Evolutionary conservation across 305 asterid species (phyloP).

Genomic region (Fraxinus albicans): DNA sequence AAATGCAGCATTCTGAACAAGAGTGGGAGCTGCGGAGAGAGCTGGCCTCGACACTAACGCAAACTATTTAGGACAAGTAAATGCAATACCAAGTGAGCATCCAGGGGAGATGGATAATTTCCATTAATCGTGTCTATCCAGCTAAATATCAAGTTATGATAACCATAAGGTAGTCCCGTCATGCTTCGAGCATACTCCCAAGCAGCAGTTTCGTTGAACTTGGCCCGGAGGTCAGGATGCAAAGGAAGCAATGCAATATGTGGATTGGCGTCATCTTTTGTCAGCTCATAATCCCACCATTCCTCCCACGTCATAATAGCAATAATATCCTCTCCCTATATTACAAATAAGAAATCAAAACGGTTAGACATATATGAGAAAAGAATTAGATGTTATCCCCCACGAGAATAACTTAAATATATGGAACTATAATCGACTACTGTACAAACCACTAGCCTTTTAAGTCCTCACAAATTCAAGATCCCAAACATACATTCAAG

Average conservation of each 20-base stretch:
- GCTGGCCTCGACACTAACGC: not conserved
- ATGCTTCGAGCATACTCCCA: slow-evolving; percentile 94
- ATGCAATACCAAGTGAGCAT: slow-evolving; percentile 80
- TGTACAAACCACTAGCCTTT: not conserved
- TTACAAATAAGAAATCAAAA: slow-evolving; percentile 6
- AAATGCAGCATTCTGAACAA: not conserved
- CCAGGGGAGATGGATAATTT: slow-evolving; percentile 85
- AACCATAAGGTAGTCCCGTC: slow-evolving; percentile 84
- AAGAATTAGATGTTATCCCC: not conserved
- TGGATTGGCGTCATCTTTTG: slow-evolving; percentile 79
- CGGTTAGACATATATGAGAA: not conserved
- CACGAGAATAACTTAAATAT: not conserved
- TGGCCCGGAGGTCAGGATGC: slow-evolving; percentile 75
- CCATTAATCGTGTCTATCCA: slow-evolving; percentile 89
- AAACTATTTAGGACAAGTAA: not conserved
- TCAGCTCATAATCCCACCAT: slow-evolving; percentile 92
- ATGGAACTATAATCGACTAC: not conserved
- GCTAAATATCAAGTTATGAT: slow-evolving; percentile 92
- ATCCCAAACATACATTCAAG: not conserved
- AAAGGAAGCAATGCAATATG: slow-evolving; percentile 90
- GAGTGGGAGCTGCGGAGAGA: not conserved
- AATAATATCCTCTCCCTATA: slow-evolving; percentile 82
- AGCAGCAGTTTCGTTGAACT: slow-evolving; percentile 83
- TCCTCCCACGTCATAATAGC: slow-evolving; percentile 93
- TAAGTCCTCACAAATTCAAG: not conserved